These are phyloP conservation scores for Taiozyma sp. DNA, from an alignment of 1,139 yeast species.

Conservation along the genomic window DNA sequence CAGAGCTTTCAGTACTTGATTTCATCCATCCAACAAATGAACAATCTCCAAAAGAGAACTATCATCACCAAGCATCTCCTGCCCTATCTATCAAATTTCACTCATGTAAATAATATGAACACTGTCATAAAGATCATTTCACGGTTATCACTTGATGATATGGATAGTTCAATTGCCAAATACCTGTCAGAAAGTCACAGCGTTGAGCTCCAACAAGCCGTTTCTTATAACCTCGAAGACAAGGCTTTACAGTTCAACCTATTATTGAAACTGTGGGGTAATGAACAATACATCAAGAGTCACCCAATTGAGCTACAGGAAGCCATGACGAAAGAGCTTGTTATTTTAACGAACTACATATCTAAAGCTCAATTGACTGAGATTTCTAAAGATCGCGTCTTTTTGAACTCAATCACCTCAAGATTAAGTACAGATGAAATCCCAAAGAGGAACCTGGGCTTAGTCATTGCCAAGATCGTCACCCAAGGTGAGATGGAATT, in stretches of 20 bases:
- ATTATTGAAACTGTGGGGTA: conserved; percentile 22
- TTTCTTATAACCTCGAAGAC: conserved; percentile 11
- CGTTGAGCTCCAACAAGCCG: conserved; percentile 20
- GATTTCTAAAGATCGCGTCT: conserved; percentile 22
- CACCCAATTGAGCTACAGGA: conserved; percentile 12
- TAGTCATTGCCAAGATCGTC: conserved; percentile 32
- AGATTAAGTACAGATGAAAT: conserved; percentile 26
- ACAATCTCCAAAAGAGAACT: conserved; percentile 21
- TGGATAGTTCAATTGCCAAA: conserved; percentile 13
- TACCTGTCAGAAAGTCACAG: conserved; percentile 18
- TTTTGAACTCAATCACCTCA: conserved; percentile 30
- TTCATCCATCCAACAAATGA: conserved; percentile 11
- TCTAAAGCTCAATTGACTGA: conserved; percentile 9
- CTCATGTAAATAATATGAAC: conserved; percentile 11
- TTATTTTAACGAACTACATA: conserved; percentile 19
- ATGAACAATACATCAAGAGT: conserved; percentile 18
- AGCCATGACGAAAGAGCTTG: conserved; percentile 19
- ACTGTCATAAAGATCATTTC: conserved; percentile 19
- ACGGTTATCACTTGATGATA: conserved; percentile 10
- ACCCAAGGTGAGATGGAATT: conserved; percentile 28
- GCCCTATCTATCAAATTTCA: conserved; percentile 21
- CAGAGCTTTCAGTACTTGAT: conserved; percentile 13
- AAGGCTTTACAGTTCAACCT: conserved; percentile 1
- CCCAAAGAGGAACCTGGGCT: conserved; percentile 29
- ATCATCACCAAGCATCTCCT: conserved; percentile 21